phyloP scores from a whole-genome alignment of 106 monocot species.

The Platanthera guangdongensis region DNA sequence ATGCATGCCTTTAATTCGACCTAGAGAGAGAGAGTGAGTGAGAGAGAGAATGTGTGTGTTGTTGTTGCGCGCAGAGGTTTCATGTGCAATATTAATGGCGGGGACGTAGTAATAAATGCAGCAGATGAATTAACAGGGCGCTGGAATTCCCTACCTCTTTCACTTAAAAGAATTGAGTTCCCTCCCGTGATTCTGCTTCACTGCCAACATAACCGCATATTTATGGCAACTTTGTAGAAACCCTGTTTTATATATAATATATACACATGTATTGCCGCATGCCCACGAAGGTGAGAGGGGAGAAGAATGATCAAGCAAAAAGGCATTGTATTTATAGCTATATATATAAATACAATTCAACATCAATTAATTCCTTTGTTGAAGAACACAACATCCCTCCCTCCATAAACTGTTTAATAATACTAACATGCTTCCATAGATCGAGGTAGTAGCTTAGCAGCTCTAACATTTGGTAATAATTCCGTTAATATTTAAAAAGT shows the following conservation, averaged over 20 bases:
- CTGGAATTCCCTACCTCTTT: too few relatives aligned
- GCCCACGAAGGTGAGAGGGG: background rate
- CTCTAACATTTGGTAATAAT: background rate
- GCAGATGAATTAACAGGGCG: background rate
- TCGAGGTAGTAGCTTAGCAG: background rate
- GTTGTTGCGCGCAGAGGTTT: background rate
- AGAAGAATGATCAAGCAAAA: background rate
- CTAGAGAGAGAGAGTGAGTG: background rate
- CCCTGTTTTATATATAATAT: too few relatives aligned
- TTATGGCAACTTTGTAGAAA: background rate
- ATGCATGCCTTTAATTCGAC: too few relatives aligned
- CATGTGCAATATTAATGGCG: constrained; percentile 3
- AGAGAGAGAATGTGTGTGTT: background rate
- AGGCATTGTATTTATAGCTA: background rate
- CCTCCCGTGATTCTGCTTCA: background rate
- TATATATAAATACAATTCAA: background rate
- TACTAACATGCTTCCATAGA: background rate
- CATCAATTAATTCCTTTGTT: background rate
- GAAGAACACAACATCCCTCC: background rate
- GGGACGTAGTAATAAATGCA: background rate
- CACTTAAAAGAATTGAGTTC: background rate
- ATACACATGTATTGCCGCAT: too few relatives aligned
- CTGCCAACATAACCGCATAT: background rate
- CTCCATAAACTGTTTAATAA: too few relatives aligned
- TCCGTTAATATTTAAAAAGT: background rate